Conservation (phyloP, 768 basidiomycete genomes). For the Lepiota brunneoincarnata region DNA sequence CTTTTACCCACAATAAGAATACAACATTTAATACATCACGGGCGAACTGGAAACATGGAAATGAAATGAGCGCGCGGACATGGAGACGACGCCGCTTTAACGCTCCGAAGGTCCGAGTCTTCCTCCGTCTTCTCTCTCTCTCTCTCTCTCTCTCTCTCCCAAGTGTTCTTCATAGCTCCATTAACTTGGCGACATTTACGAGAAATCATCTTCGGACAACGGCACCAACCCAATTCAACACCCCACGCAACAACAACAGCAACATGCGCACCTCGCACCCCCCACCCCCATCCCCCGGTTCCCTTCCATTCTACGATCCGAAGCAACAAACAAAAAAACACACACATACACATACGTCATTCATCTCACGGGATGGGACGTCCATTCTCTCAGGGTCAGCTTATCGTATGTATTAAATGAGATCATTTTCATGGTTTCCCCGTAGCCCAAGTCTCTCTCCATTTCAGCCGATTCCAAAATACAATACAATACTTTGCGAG, state of each 20-base stretch:
- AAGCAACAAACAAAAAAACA: too few relatives aligned
- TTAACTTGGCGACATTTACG: conserved; percentile 1
- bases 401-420: conserved; percentile 1
- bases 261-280: too few relatives aligned
- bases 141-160: too few relatives aligned
- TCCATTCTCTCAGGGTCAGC: background rate
- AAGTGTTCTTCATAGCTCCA: too few relatives aligned
- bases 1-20: too few relatives aligned
- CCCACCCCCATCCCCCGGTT: background rate
- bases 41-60: too few relatives aligned
- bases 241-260: conserved; percentile 1
- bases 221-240: background rate
- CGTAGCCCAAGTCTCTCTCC: background rate
- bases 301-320: conserved; percentile 11
- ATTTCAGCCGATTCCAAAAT: background rate
- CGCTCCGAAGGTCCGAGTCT: conserved; percentile 7
- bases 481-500: too few relatives aligned
- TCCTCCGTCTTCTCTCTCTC: background rate
- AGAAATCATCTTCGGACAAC: background rate
- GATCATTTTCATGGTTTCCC: background rate
- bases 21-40: too few relatives aligned
- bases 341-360: conserved; percentile 3
- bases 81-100: background rate
- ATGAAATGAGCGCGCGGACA: too few relatives aligned
- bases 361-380: background rate